A percentile compares a stretch with the other conserved stretches of the same genome.
Evolutionary conservation across 495 filamentous ascomycete genomes (phyloP).

Genomic region (Lasiosphaeris hirsuta): DNA sequence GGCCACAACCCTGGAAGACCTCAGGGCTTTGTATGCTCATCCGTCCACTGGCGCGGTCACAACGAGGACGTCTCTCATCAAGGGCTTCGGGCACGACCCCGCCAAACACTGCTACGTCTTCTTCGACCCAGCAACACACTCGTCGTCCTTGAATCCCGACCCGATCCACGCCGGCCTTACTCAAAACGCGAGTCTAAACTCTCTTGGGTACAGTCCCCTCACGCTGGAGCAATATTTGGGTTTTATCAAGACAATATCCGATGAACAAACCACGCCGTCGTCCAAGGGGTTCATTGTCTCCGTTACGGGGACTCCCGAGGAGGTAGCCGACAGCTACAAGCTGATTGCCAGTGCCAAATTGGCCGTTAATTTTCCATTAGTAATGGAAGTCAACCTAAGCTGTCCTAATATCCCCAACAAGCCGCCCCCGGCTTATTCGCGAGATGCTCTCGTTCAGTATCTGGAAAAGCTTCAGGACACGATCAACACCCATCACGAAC

Average conservation of each 20-base stretch:
- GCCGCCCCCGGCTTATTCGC: conserved; percentile 65
- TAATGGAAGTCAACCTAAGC: conserved; percentile 68
- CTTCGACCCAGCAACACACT: conserved; percentile 52
- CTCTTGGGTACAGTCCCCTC: conserved; percentile 66
- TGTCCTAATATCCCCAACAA: conserved; percentile 67
- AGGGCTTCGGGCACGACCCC: conserved; percentile 57
- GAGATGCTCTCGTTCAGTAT: conserved; percentile 44
- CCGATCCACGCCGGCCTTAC: background rate
- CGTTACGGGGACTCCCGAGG: conserved; percentile 56
- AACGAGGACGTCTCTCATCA: conserved; percentile 58
- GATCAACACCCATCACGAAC: conserved; percentile 2
- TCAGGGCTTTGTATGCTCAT: conserved; percentile 53
- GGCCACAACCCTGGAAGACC: conserved; percentile 59
- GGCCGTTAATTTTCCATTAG: conserved; percentile 34
- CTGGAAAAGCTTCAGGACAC: conserved; percentile 32
- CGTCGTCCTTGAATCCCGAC: background rate
- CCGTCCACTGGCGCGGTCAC: conserved; percentile 66
- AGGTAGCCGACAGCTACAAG: conserved; percentile 47
- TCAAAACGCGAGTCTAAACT: conserved; percentile 60
- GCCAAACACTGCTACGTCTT: conserved; percentile 63
- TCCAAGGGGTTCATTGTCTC: conserved; percentile 64
- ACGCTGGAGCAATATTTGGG: conserved; percentile 64
- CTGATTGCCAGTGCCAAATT: conserved; percentile 21
- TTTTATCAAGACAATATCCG: conserved; percentile 33
- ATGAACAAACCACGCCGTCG: conserved; percentile 27